Evolutionary conservation across 164 flowering plant species (phyloP).

Genomic region (Tetrastigma voinierianum): DNA sequence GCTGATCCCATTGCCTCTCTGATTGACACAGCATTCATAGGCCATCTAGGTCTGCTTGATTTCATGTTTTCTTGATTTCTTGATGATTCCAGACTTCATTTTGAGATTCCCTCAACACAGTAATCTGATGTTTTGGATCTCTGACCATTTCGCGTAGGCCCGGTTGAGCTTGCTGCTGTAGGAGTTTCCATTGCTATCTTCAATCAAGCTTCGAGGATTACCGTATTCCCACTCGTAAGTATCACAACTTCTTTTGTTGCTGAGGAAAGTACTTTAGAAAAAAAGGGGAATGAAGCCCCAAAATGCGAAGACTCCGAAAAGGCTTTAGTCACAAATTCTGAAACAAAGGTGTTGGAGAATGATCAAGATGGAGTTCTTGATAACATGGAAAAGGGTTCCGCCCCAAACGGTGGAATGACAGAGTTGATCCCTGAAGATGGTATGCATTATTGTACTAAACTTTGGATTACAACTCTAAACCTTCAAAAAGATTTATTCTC

Average conservation of each 20-base stretch:
- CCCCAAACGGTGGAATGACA: conserved; percentile 12
- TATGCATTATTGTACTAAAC: neutral
- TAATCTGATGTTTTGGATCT: neutral
- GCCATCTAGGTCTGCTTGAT: conserved; percentile 46
- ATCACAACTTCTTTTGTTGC: conserved; percentile 56
- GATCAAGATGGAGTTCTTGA: conserved; percentile 20
- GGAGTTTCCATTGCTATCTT: conserved; percentile 51
- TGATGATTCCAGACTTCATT: too few species aligned
- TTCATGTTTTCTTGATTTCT: neutral
- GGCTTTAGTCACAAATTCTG: conserved; percentile 1
- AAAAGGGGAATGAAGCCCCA: conserved; percentile 2
- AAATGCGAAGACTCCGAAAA: conserved; percentile 8
- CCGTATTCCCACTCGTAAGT: conserved; percentile 46
- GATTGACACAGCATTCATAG: conserved; percentile 76
- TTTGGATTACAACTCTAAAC: neutral
- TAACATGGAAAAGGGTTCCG: conserved; percentile 30
- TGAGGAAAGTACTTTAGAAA: conserved; percentile 45
- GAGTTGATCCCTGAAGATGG: conserved; percentile 18
- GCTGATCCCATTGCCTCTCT: conserved; percentile 80
- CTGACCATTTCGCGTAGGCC: conserved; percentile 15
- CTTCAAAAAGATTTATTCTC: neutral
- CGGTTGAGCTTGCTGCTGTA: conserved; percentile 47
- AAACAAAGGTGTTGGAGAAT: conserved; percentile 8
- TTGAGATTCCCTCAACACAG: too few species aligned
- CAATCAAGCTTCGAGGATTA: conserved; percentile 49